Base-by-base conservation (phyloP, 2,329 filamentous ascomycete species). In the Corynespora cassiicola region DNA sequence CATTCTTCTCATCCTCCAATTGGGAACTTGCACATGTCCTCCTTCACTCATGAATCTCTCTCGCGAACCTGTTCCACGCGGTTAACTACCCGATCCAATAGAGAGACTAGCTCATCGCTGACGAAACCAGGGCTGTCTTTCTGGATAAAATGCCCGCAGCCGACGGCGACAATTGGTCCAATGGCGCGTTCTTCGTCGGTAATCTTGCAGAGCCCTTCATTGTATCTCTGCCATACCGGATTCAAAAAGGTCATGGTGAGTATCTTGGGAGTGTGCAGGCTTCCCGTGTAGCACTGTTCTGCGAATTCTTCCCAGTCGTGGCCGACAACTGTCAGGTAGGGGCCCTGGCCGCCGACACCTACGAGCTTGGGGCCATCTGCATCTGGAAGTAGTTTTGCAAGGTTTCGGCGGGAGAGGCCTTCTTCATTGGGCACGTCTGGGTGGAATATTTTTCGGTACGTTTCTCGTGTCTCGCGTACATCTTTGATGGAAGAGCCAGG, bases 61-160 rank as follows among this genome's bases (percentile, higher is more conserved):
- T 65, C 56, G 34, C 56, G 56, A 7, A 66, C 46, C 44, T 67
- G 63, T 46, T 66, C 59, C 11, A 59, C 60, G 9, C 63, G 50
- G 41, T 66, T 67, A 16, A 65, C 61, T 3, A 66, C 58, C 7
- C 65, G 44, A 45, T 69, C 65, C 36, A 69, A 36, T 39, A 69
- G 40, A 33, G 45, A 54, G 10, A 52, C 52, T 39, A 69, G 25
- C 44, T 68, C 63, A 35, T 60, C 57, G 23, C 53, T 54, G 15
- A 66, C 64, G 39, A 66, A 68, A 1, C 41, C 61, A 3, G 80
- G 79, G 18, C 75, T 72, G 43, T 82, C 79, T 22, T 63, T 67
- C 47, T 82, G 80, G 16, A 83, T 73, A 39, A 81, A 81, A 56
- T 81, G 78, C 0, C 78, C 78, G 21, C 75, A 77, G 0, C 69